These are phyloP conservation scores for Rhododendron ferrugineum DNA, from an alignment of 148 eudicot species.

Conservation along the genomic window DNA sequence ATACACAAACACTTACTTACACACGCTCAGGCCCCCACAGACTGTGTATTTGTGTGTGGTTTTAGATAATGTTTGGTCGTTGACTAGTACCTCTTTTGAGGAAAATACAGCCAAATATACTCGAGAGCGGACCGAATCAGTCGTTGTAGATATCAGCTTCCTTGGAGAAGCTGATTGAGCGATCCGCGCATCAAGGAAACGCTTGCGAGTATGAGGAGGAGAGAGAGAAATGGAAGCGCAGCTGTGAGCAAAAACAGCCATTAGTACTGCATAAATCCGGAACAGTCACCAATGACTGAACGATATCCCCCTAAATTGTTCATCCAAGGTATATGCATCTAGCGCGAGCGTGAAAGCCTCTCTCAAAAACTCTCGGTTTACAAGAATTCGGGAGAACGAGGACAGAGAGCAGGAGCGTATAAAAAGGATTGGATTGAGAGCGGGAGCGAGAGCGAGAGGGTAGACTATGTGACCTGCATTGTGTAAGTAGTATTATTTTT, in stretches of 20 bases:
- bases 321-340: not conserved
- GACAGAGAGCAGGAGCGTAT: not conserved
- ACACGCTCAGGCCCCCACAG: not conserved
- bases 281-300: conserved; percentile 1
- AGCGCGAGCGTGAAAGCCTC: not conserved
- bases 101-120: not conserved
- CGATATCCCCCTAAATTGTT: not conserved
- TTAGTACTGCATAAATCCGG: not conserved
- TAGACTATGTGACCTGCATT: not conserved
- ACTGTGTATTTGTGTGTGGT: too few relatives aligned
- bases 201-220: conserved; percentile 4
- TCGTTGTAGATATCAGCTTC: not conserved
- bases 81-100: conserved; percentile 3
- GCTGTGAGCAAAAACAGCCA: not conserved
- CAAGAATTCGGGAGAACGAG: not conserved
- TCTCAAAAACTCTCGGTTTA: not conserved
- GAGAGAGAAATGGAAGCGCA: not conserved
- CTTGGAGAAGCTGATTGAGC: not conserved
- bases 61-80: too few relatives aligned
- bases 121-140: not conserved
- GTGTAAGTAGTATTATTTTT: not conserved
- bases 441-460: not conserved
- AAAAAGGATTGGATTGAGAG: not conserved
- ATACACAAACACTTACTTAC: not conserved
- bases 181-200: not conserved